Percentiles rank a stretch among this genome's conserved stretches.
Conservation (phyloP, 2,329 filamentous ascomycete species). For the Exophiala mesophila region DNA sequence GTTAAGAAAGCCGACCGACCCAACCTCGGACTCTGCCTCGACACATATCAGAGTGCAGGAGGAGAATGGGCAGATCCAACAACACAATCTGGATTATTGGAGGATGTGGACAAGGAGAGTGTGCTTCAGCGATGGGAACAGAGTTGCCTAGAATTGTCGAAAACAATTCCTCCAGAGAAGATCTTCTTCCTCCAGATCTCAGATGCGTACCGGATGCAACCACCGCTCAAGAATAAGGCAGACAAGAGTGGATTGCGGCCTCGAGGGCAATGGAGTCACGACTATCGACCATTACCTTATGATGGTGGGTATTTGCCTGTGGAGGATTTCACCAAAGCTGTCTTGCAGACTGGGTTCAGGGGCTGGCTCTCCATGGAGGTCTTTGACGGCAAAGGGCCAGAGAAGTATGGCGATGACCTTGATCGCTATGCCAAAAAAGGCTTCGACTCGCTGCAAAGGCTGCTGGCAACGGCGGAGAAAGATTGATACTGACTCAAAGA, state of each 20-base stretch:
- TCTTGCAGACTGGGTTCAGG: constrained; percentile 62
- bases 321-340: constrained; percentile 58
- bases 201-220: constrained; percentile 62
- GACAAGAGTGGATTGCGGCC: constrained; percentile 54
- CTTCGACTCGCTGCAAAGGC: constrained; percentile 44
- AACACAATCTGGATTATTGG: constrained; percentile 55
- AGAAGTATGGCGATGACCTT: constrained; percentile 49
- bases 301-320: constrained; percentile 68
- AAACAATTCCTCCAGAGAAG: constrained; percentile 60
- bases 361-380: constrained; percentile 67
- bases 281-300: constrained; percentile 64
- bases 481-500: not conserved
- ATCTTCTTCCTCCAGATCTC: constrained; percentile 71
- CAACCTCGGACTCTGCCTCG: constrained; percentile 70
- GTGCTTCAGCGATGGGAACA: constrained; percentile 48
- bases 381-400: constrained; percentile 58
- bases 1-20: constrained; percentile 57
- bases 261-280: constrained; percentile 65
- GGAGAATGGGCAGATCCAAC: constrained; percentile 70
- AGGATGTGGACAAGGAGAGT: constrained; percentile 50
- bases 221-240: constrained; percentile 49
- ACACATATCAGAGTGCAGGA: constrained; percentile 71
- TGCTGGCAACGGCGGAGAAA: constrained; percentile 31
- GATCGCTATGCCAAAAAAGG: constrained; percentile 48
- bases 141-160: constrained; percentile 54